Conservation (phyloP, 768 basidiomycete species). For the Russula brevipes region DNA sequence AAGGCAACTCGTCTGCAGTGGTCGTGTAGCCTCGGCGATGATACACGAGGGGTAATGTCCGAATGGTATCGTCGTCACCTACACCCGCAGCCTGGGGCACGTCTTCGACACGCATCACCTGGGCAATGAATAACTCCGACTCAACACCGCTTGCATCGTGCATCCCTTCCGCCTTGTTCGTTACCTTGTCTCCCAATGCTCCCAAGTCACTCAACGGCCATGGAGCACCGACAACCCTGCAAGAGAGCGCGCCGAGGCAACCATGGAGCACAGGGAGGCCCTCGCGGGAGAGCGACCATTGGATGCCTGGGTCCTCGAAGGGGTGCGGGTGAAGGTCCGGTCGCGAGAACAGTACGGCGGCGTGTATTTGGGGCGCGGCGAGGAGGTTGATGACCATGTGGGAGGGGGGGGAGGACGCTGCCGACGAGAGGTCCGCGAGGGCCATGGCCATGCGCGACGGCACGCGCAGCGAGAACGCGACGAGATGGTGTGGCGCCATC, state of each 20-base stretch:
- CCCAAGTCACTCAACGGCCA: conserved; percentile 57
- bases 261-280: conserved; percentile 57
- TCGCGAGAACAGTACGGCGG: conserved; percentile 68
- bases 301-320: conserved; percentile 39
- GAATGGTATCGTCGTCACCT: conserved; percentile 24
- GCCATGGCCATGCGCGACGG: conserved; percentile 82
- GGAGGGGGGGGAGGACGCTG: conserved; percentile 27
- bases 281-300: conserved; percentile 42
- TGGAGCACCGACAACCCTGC: conserved; percentile 55
- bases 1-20: conserved; percentile 31
- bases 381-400: conserved; percentile 81
- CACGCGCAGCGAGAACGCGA: conserved; percentile 84
- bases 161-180: conserved; percentile 18
- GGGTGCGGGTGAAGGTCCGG: conserved; percentile 63
- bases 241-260: conserved; percentile 66
- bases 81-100: conserved; percentile 28
- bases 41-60: conserved; percentile 56
- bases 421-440: conserved; percentile 35
- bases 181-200: conserved; percentile 31
- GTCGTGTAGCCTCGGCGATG: conserved; percentile 57
- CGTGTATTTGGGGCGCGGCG: conserved; percentile 54
- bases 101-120: conserved; percentile 61
- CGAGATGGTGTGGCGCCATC: conserved; percentile 80
- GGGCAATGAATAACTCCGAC: conserved; percentile 78
- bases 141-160: conserved; percentile 32